Conservation (phyloP, 345 rosid genomes). For the Populus simonii region DNA sequence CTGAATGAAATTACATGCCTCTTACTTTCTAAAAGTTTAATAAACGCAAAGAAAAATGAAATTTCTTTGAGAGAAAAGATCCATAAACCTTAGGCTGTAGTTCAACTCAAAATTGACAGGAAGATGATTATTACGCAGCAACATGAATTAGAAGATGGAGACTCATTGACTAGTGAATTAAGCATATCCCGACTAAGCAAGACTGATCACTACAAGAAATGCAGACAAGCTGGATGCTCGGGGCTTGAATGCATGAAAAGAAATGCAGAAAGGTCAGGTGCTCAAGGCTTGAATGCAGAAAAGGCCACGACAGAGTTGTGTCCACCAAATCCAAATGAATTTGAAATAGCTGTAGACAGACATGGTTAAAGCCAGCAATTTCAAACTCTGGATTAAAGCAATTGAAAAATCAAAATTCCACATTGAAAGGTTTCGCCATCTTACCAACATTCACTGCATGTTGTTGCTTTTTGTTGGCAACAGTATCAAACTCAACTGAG, state of each 20-base stretch:
- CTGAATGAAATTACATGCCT: background rate
- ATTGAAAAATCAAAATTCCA: background rate
- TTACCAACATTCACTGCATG: conserved; percentile 98
- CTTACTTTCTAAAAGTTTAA: background rate
- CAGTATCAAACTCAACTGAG: conserved; percentile 82
- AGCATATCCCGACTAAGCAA: background rate
- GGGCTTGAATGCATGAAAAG: background rate
- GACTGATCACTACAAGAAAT: conserved; percentile 6
- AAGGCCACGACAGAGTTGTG: conserved; percentile 97
- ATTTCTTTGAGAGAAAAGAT: background rate
- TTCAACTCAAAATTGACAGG: conserved; percentile 10
- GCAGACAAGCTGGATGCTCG: conserved; percentile 6
- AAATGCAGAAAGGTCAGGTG: background rate
- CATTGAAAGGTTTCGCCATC: conserved; percentile 21
- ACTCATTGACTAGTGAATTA: conserved; percentile 7
- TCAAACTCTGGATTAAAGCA: background rate
- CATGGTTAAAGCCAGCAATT: background rate
- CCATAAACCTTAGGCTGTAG: background rate
- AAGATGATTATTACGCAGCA: conserved; percentile 19
- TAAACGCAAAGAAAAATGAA: background rate
- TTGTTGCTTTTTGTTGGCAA: conserved; percentile 76
- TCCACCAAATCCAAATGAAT: conserved; percentile 97
- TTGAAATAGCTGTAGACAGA: conserved; percentile 72
- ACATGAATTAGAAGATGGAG: conserved; percentile 17
- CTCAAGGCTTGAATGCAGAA: conserved; percentile 84